A percentile compares a stretch with the other conserved stretches of the same genome.
Conservation (phyloP, 352 stramenopile genomes). For the Phytopythium ostracodes region DNA sequence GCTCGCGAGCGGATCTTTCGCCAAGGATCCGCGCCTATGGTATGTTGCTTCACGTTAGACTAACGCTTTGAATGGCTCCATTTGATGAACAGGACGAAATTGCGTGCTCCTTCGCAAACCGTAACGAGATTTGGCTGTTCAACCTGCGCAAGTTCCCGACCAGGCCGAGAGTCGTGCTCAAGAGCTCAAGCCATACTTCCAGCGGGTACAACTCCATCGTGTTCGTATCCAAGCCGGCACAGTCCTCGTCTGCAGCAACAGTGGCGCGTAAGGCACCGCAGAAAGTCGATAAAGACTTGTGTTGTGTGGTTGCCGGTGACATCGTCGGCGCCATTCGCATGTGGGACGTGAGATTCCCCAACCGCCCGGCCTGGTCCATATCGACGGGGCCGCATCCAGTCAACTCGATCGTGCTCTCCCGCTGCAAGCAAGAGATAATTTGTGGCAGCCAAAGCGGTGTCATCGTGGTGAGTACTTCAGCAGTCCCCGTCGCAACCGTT, state of each 20-base stretch:
- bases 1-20: background rate
- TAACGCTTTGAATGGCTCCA: background rate
- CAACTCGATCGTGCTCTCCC: conserved; percentile 42
- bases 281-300: background rate
- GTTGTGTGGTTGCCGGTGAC: conserved; percentile 49
- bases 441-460: conserved; percentile 57
- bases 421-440: conserved; percentile 43
- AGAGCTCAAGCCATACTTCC: conserved; percentile 60
- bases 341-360: conserved; percentile 58
- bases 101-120: conserved; percentile 62
- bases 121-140: conserved; percentile 74
- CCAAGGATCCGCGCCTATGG: background rate
- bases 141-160: conserved; percentile 70
- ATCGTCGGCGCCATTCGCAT: conserved; percentile 58
- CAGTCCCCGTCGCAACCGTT: background rate
- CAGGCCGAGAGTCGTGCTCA: conserved; percentile 54
- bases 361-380: conserved; percentile 51
- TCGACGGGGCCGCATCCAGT: conserved; percentile 42
- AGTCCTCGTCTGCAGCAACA: background rate
- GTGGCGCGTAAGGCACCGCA: background rate
- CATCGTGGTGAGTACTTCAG: conserved; percentile 34
- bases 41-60: background rate
- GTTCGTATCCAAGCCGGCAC: conserved; percentile 23
- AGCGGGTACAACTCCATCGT: conserved; percentile 78
- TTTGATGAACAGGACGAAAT: conserved; percentile 50